Percentiles rank a stretch among this genome's conserved stretches.
Conservation (phyloP, 2,329 filamentous ascomycete species). For the Arthroderma sp. region DNA sequence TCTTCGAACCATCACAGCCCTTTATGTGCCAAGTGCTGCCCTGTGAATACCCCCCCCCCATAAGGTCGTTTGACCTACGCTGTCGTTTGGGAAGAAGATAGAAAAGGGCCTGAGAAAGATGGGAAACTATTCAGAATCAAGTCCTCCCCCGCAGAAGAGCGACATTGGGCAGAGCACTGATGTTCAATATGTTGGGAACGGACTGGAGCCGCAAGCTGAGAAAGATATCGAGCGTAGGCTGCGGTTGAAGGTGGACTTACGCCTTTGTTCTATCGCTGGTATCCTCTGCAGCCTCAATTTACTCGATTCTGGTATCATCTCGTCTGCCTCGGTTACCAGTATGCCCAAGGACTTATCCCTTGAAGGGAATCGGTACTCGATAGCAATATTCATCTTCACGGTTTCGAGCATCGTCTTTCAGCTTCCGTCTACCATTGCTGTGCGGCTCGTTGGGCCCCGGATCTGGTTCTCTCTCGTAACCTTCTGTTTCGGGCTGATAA, state of each 20-base stretch:
- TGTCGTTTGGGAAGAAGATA: no score
- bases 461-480: slow-evolving; percentile 50
- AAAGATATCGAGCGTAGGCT: slow-evolving; percentile 19
- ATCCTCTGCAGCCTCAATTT: slow-evolving; percentile 58
- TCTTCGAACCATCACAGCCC: no score
- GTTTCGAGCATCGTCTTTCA: slow-evolving; percentile 55
- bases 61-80: no score
- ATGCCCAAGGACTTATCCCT: slow-evolving; percentile 53
- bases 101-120: no score
- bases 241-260: slow-evolving; percentile 51
- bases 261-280: slow-evolving; percentile 57
- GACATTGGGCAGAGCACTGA: no score
- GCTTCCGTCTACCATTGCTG: slow-evolving; percentile 53
- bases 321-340: slow-evolving; percentile 54
- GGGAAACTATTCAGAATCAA: no score
- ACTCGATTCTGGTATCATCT: slow-evolving; percentile 57
- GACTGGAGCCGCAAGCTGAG: background rate
- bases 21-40: no score
- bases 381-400: slow-evolving; percentile 62
- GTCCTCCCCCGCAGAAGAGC: no score
- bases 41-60: no score
- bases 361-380: slow-evolving; percentile 52
- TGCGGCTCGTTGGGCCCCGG: slow-evolving; percentile 51
- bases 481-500: slow-evolving; percentile 50
- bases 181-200: no score